These are phyloP conservation scores for Harrya chromipes DNA, from an alignment of 768 basidiomycete species.

Conservation along the genomic window DNA sequence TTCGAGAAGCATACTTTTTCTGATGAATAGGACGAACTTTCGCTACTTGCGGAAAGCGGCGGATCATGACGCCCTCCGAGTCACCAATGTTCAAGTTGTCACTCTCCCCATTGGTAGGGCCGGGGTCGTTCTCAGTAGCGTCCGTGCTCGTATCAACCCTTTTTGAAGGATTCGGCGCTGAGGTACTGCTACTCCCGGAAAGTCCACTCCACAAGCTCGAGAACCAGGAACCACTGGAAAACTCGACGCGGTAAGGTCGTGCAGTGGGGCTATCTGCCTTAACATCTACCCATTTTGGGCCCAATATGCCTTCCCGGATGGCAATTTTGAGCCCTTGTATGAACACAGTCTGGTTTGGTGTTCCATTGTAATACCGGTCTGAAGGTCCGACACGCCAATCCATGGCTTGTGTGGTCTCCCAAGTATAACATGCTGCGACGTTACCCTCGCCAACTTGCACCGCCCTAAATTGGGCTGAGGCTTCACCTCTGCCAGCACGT, in stretches of 20 bases:
- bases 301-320: conserved; percentile 1
- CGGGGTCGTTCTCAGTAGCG: too few species aligned
- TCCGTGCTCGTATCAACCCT: too few species aligned
- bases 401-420: conserved; percentile 12
- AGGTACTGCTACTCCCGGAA: too few species aligned
- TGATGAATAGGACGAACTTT: too few species aligned
- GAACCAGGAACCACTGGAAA: too few species aligned
- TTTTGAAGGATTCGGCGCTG: too few species aligned
- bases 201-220: too few species aligned
- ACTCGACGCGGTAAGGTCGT: background rate
- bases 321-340: conserved; percentile 21
- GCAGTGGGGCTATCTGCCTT: conserved; percentile 3
- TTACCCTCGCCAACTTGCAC: conserved; percentile 11
- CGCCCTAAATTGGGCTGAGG: conserved; percentile 14
- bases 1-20: too few species aligned
- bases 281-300: conserved; percentile 3
- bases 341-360: conserved; percentile 21
- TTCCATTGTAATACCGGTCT: conserved; percentile 2
- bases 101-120: too few species aligned
- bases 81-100: too few species aligned
- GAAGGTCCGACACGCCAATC: conserved; percentile 9
- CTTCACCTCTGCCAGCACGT: background rate
- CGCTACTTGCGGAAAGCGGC: too few species aligned
- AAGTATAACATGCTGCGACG: conserved; percentile 11
- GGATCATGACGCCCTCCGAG: too few species aligned